Conservation (phyloP, 2,329 filamentous ascomycete genomes). For the Aspergillus melleus region DNA sequence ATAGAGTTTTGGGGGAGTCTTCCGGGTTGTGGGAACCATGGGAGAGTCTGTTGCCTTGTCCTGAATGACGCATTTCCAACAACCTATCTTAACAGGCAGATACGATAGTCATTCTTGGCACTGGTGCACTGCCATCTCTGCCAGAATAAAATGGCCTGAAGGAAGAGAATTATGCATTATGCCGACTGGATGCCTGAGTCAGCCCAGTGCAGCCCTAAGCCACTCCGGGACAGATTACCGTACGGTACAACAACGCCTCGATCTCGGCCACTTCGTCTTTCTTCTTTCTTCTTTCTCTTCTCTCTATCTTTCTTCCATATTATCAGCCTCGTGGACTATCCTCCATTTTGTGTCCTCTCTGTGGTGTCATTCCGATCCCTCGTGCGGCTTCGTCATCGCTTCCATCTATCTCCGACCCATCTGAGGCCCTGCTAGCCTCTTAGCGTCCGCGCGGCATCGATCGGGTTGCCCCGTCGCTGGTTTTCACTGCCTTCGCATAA, state of each 20-base stretch:
- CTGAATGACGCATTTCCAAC: background rate
- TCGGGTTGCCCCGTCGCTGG: constrained; percentile 26
- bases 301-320: too few relatives aligned
- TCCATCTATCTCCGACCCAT: background rate
- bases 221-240: background rate
- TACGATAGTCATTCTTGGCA: background rate
- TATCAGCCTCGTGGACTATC: background rate
- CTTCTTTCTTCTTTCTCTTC: too few relatives aligned
- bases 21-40: background rate
- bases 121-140: background rate
- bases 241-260: background rate
- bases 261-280: too few relatives aligned
- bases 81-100: background rate
- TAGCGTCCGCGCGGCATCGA: constrained; percentile 23
- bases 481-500: constrained; percentile 22
- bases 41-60: background rate
- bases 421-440: background rate
- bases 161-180: too few relatives aligned
- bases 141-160: background rate
- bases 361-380: background rate
- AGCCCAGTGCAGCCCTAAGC: background rate
- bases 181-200: background rate
- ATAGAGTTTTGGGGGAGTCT: too few relatives aligned
- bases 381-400: background rate
- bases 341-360: background rate